Evolutionary conservation across 768 basidiomycete genomes (phyloP).

Genomic region (Cystobasidiopsis lactophilus): DNA sequence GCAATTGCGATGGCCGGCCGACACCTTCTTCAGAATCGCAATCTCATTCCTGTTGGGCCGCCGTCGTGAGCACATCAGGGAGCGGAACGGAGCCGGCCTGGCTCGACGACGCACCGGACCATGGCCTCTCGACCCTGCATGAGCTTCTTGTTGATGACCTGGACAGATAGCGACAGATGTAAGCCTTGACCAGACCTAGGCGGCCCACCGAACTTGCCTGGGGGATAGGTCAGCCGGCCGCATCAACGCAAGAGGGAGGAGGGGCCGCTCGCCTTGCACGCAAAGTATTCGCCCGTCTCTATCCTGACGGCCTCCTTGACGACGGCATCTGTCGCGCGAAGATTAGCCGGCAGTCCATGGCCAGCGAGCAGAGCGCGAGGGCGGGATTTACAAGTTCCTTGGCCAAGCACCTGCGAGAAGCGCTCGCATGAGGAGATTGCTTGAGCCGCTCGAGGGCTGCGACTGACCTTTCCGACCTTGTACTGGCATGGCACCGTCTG

Average conservation of each 20-base stretch:
- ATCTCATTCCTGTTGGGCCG: slow-evolving; percentile 71
- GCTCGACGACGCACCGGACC: slow-evolving; percentile 32
- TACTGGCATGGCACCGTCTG: neutral
- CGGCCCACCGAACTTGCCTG: too few species aligned
- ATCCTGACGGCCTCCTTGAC: slow-evolving; percentile 33
- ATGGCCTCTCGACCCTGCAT: slow-evolving; percentile 97
- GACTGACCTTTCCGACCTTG: neutral
- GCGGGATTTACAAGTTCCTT: too few species aligned
- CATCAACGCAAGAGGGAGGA: too few species aligned
- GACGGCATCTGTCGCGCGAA: neutral
- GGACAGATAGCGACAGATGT: too few species aligned
- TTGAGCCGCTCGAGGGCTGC: neutral
- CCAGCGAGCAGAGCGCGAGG: neutral
- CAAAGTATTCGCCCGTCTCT: slow-evolving; percentile 79
- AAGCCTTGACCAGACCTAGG: too few species aligned
- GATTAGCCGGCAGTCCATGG: neutral
- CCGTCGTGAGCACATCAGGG: neutral
- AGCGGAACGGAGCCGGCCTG: neutral
- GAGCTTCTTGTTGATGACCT: slow-evolving; percentile 75
- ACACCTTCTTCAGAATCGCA: slow-evolving; percentile 74
- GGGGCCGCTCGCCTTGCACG: slow-evolving; percentile 94
- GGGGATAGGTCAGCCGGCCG: too few species aligned
- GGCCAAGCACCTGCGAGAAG: neutral
- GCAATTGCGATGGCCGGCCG: slow-evolving; percentile 69
- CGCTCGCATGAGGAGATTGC: neutral